Evolutionary conservation across 805 yeast genomes (phyloP), one percentile per base, ranked within the genome.

Genomic region (Kodamaea hsintzibuensis): DNA sequence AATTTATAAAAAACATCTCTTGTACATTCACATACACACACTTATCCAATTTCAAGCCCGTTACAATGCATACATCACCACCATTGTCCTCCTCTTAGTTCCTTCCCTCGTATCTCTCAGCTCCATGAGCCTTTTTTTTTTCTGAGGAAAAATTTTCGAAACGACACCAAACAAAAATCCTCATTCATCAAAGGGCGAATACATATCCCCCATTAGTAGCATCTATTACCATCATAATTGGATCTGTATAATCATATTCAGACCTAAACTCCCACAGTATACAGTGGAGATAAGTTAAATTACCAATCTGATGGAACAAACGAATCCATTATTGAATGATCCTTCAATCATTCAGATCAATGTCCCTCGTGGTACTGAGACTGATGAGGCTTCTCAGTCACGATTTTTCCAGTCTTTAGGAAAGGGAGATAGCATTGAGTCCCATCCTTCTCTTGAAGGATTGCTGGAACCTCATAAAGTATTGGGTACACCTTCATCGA

Each of bases 331-430:
- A 25, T 57, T 69, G 19, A 56, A 62, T 50, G 74, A 70, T 53
- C 75, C 74, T 1, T 69, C 74, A 3, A 69, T 70, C 52, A 57
- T 70, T 19, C 67, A 60, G 48, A 53, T 54, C 37, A 35, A 13
- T 12, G 38, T 18, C 18, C 39, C 47, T 16, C 37, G 33, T 47
- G 47, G 51, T 10, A 16, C 17, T 2, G n/a, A n/a, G 19, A 8
- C 22, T 12, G 44, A 40, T 13, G 44, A 40, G 2, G n/a, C 44
- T 8, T 40, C 44, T 5, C 51, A 43, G 52, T 39, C 52, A 53
- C 25, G 45, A 50, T 18, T 50, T 56, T 27, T 45, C 50, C n/a
- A 39, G 22, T 9, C 47, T 43, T 19, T 37, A 43, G 33, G 40
- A 16, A 44, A 18, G 49, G 16, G 44, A 10, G 40, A 17, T 14